Evolutionary conservation across 2,329 filamentous ascomycete species (phyloP).

Genomic region (Colletotrichum somersetense): DNA sequence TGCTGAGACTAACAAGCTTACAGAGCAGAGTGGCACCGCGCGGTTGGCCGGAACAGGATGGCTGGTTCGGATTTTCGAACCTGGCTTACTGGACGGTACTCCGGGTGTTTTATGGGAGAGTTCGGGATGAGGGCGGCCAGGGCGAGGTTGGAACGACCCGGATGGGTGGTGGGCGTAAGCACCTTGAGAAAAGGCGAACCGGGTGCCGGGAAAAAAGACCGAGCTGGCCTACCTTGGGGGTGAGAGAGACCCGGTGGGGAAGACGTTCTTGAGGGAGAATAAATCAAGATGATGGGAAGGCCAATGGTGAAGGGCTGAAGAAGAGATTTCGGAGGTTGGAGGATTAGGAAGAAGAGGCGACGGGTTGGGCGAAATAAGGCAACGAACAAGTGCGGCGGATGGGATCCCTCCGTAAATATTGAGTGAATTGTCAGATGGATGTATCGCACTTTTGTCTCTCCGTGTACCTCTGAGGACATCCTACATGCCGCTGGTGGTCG

Average conservation of each 20-base stretch:
- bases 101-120: constrained; percentile 30
- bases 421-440: background rate
- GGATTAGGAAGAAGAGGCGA: background rate
- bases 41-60: constrained; percentile 10
- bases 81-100: constrained; percentile 18
- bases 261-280: background rate
- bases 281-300: background rate
- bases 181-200: constrained; percentile 30
- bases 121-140: background rate
- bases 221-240: background rate
- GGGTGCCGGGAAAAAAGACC: background rate
- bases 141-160: background rate
- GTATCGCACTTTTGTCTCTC: background rate
- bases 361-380: background rate
- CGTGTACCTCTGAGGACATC: background rate
- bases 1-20: background rate
- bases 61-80: constrained; percentile 16
- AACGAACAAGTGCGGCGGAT: background rate
- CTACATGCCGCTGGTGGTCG: background rate
- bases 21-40: background rate
- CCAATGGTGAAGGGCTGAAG: background rate
- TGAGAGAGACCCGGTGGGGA: background rate
- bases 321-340: background rate
- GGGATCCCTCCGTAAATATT: constrained; percentile 7
- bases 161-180: constrained; percentile 6